Evolutionary conservation across 2,329 filamentous ascomycete genomes (phyloP), one percentile per base, ranked within the genome.

Genomic region (Eutypa lata): DNA sequence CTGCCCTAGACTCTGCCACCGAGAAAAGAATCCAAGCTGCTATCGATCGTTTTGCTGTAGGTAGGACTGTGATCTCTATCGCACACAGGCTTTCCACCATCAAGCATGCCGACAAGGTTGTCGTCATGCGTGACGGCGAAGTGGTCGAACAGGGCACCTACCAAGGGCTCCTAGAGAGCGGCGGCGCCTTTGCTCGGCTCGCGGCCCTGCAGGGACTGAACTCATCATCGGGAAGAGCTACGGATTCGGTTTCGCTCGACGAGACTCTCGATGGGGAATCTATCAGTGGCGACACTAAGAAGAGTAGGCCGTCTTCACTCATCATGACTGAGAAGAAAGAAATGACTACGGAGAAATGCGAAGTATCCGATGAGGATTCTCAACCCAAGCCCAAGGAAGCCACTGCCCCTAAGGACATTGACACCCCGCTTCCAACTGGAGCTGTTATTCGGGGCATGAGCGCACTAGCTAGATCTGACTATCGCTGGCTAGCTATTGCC

Each of bases 131-230:
- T 3, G 71, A 79, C 37, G 85, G 85, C 0, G 64, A 71, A 26
- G 74, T 83, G 2, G 70, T 84, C 2, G 84, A 88, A 62, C 70
- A 82, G 60, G 85, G 84, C 0, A 81, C 76, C 0, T 84, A 88
- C 50, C 72, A 80, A 5, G 74, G 79, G 18, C 72, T 88, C 0
- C 48, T 55, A 19, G 51, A 50, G 18, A 38, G 68, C 87, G 38
- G 61, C 60, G 16, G 77, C 2, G 64, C 79, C 40, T 83, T 81
- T 57, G 69, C 67, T 45, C 68, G 65, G 26, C 68, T 80, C 6
- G 78, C 81, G 1, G 48, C 56, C 21, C 55, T 61, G 1, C 65
- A 67, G 43, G 52, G 54, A 16, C 22, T 56, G 33, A 48, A 57
- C 3, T 52, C 40, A 16, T 51, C 50, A 26, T 42, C 48, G 19